phyloP scores from a whole-genome alignment of 345 rosid genomes.

The Ceriops zippeliana region DNA sequence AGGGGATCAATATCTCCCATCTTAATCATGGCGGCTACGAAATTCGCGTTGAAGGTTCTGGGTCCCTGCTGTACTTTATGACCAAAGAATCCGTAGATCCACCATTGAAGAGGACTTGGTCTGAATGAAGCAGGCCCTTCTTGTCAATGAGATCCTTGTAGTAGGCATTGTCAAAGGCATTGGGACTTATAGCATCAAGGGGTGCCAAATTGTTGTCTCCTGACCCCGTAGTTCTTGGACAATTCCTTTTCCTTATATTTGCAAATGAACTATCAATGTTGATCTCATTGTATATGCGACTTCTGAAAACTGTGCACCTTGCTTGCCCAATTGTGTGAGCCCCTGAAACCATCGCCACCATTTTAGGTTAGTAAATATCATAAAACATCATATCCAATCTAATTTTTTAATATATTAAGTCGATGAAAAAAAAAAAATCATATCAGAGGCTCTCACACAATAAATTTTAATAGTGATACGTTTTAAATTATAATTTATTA shows the following conservation, averaged over 20 bases:
- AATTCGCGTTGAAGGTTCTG: slow-evolving; percentile 12
- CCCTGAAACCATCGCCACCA: slow-evolving; percentile 29
- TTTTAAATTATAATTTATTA: too few relatives aligned
- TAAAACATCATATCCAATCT: too few relatives aligned
- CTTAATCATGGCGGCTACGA: slow-evolving; percentile 24
- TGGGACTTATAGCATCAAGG: slow-evolving; percentile 55
- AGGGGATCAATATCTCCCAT: slow-evolving; percentile 28
- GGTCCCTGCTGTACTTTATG: slow-evolving; percentile 3
- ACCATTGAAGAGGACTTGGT: slow-evolving; percentile 66
- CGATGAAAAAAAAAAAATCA: too few relatives aligned
- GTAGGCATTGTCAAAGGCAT: slow-evolving; percentile 61
- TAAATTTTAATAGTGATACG: too few relatives aligned
- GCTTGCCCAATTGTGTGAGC: slow-evolving; percentile 80
- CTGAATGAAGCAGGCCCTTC: slow-evolving; percentile 77
- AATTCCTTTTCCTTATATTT: slow-evolving; percentile 29
- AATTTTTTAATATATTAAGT: background rate
- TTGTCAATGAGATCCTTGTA: slow-evolving; percentile 54
- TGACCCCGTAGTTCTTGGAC: slow-evolving; percentile 48
- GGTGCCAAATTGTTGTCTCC: slow-evolving; percentile 66
- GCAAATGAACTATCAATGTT: slow-evolving; percentile 67
- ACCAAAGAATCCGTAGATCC: slow-evolving; percentile 36
- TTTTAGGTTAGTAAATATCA: too few relatives aligned
- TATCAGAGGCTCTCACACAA: too few relatives aligned
- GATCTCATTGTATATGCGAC: slow-evolving; percentile 61
- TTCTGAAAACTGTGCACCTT: slow-evolving; percentile 58